These are phyloP conservation scores for Trichoderma guizhouense DNA, from an alignment of 2,329 filamentous ascomycete genomes.

Conservation along the genomic window DNA sequence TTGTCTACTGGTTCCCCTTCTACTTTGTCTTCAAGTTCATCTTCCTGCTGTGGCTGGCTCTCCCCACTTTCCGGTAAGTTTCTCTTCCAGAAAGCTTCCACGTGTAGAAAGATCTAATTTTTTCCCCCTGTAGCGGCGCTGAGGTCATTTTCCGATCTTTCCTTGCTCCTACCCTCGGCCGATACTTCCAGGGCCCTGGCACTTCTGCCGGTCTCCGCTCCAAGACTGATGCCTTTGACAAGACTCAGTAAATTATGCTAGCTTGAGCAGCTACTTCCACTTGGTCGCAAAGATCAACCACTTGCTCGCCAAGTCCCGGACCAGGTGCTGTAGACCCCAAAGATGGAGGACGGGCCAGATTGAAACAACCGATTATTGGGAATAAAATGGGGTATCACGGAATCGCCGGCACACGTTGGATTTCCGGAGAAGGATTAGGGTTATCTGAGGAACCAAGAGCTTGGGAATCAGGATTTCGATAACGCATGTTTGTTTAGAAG, in stretches of 20 bases:
- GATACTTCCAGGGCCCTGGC: constrained; percentile 73
- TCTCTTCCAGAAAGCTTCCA: neutral
- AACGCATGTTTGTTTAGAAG: constrained; percentile 13
- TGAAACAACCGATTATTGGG: constrained; percentile 8
- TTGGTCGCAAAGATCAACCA: constrained; percentile 26
- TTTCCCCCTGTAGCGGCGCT: constrained; percentile 64
- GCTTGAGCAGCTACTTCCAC: constrained; percentile 22
- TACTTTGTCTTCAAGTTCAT: constrained; percentile 99
- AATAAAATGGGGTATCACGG: constrained; percentile 9
- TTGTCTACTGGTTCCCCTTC: constrained; percentile 95
- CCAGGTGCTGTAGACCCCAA: constrained; percentile 23
- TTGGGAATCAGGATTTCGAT: constrained; percentile 7
- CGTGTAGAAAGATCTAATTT: neutral
- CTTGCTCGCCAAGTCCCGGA: constrained; percentile 21
- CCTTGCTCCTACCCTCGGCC: constrained; percentile 84
- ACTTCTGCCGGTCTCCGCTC: constrained; percentile 84
- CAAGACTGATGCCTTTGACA: constrained; percentile 76
- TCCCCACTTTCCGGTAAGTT: constrained; percentile 86
- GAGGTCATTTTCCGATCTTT: constrained; percentile 97
- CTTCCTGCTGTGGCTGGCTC: constrained; percentile 94
- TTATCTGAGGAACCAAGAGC: neutral
- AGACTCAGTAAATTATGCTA: constrained; percentile 54
- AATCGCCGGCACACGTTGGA: neutral
- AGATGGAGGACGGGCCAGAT: constrained; percentile 19
- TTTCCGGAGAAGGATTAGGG: constrained; percentile 1